phyloP scores from a whole-genome alignment of 2,329 filamentous ascomycete genomes.

The Didymella glomerata region DNA sequence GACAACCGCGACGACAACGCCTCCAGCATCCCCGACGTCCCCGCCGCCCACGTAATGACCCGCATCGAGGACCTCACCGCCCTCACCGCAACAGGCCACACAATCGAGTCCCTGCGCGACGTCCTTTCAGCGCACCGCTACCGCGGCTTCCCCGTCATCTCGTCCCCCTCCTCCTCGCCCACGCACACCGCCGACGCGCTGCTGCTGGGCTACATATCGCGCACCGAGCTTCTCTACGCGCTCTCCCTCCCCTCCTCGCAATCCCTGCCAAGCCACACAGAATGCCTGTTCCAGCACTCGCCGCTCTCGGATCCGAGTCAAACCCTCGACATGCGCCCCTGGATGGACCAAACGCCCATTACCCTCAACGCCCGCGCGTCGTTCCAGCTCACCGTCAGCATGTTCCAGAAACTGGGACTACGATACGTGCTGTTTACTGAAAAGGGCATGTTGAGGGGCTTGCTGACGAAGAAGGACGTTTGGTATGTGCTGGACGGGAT shows the following conservation, averaged over 20 bases:
- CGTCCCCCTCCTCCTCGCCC: background rate
- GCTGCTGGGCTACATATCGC: constrained; percentile 91
- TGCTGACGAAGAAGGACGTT: constrained; percentile 96
- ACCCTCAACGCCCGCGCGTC: constrained; percentile 80
- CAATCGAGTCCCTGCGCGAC: constrained; percentile 75
- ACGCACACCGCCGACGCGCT: constrained; percentile 64
- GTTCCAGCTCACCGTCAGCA: constrained; percentile 84
- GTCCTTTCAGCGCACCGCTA: constrained; percentile 78
- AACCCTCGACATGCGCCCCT: constrained; percentile 86
- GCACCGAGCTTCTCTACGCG: constrained; percentile 86
- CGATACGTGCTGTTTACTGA: constrained; percentile 90
- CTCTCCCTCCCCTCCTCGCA: constrained; percentile 69
- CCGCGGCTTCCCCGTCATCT: constrained; percentile 89
- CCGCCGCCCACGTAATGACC: constrained; percentile 91
- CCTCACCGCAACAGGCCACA: constrained; percentile 86
- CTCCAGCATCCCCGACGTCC: constrained; percentile 77
- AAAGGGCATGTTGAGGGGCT: constrained; percentile 78
- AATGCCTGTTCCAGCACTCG: constrained; percentile 85
- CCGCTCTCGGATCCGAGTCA: constrained; percentile 74
- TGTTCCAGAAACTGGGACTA: constrained; percentile 94
- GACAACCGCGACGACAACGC: constrained; percentile 80
- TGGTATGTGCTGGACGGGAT: constrained; percentile 85
- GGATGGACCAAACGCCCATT: constrained; percentile 99
- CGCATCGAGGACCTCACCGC: constrained; percentile 88
- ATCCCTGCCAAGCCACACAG: constrained; percentile 72